A percentile compares a stretch with the other conserved stretches of the same genome.
Evolutionary conservation across 2,329 filamentous ascomycete genomes (phyloP).

Genomic region (Metarhizium anisopliae): DNA sequence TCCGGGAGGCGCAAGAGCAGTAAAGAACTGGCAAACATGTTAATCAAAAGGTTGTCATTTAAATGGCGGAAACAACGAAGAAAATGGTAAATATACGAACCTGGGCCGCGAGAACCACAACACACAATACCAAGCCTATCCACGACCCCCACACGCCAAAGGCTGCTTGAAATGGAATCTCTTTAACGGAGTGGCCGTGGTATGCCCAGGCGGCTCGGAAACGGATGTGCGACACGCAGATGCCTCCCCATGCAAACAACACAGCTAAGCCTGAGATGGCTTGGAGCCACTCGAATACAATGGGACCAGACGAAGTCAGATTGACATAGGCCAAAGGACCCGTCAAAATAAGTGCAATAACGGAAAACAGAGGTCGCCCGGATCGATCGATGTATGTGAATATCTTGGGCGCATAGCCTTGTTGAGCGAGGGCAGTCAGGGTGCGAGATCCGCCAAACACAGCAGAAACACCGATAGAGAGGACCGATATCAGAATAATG

Average conservation of each 20-base stretch:
- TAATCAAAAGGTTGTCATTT: neutral
- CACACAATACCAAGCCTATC: slow-evolving; percentile 48
- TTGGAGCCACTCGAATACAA: slow-evolving; percentile 56
- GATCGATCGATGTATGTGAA: slow-evolving; percentile 45
- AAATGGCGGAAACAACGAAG: neutral
- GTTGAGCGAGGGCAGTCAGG: slow-evolving; percentile 44
- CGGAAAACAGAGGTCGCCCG: slow-evolving; percentile 40
- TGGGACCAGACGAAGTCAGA: slow-evolving; percentile 33
- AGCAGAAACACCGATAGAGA: slow-evolving; percentile 45
- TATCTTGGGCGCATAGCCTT: slow-evolving; percentile 45
- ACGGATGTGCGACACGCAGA: slow-evolving; percentile 58
- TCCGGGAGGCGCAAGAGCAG: slow-evolving; percentile 32
- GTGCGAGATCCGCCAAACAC: slow-evolving; percentile 49
- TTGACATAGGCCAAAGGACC: slow-evolving; percentile 40
- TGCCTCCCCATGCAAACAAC: slow-evolving; percentile 58
- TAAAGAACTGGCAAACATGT: slow-evolving; percentile 30
- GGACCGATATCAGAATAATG: slow-evolving; percentile 43
- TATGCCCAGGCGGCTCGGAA: slow-evolving; percentile 52
- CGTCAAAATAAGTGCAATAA: slow-evolving; percentile 35
- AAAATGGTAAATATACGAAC: slow-evolving; percentile 11
- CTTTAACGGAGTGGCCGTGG: slow-evolving; percentile 51
- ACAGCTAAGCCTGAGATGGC: slow-evolving; percentile 54
- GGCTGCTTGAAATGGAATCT: slow-evolving; percentile 53
- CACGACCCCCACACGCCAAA: slow-evolving; percentile 55
- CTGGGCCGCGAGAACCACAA: slow-evolving; percentile 43